phyloP scores from a whole-genome alignment of 2,329 filamentous ascomycete genomes.

The Xylariaceae sp. region DNA sequence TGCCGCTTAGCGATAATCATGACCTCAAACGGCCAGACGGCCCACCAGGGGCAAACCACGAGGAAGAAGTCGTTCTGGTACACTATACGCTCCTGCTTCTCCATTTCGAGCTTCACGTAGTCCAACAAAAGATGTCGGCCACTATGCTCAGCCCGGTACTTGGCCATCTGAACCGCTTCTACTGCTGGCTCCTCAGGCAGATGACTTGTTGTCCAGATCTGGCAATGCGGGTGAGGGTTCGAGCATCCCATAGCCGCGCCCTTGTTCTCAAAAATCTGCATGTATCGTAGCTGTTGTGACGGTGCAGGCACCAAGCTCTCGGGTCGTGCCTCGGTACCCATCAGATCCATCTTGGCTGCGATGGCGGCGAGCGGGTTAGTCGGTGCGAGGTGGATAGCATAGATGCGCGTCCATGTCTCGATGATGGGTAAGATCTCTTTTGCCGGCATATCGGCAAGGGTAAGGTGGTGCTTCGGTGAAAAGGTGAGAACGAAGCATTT shows the following conservation, averaged over 20 bases:
- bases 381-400: slow-evolving; percentile 79
- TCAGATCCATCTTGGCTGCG: slow-evolving; percentile 48
- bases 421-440: slow-evolving; percentile 82
- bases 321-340: slow-evolving; percentile 45
- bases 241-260: slow-evolving; percentile 98
- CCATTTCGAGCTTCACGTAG: slow-evolving; percentile 82
- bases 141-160: slow-evolving; percentile 75
- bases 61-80: slow-evolving; percentile 87
- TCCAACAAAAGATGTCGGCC: slow-evolving; percentile 83
- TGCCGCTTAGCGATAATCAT: slow-evolving; percentile 87
- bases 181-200: slow-evolving; percentile 87
- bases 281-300: slow-evolving; percentile 84
- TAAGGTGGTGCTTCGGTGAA: slow-evolving; percentile 87
- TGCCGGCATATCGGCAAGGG: slow-evolving; percentile 85
- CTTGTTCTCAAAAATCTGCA: slow-evolving; percentile 99
- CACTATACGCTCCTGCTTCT: slow-evolving; percentile 84
- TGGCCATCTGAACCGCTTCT: slow-evolving; percentile 79
- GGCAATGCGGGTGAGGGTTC: slow-evolving; percentile 96
- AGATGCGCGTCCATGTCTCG: slow-evolving; percentile 90
- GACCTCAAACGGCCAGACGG: slow-evolving; percentile 94
- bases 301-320: slow-evolving; percentile 57
- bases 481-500: slow-evolving; percentile 98
- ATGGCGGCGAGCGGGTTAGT: slow-evolving; percentile 66
- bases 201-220: slow-evolving; percentile 92
- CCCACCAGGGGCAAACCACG: slow-evolving; percentile 96